Percentiles rank a stretch among this genome's conserved stretches.
phyloP scores from a whole-genome alignment of 768 basidiomycete genomes.

The Boletus pseudo-olivaceus region DNA sequence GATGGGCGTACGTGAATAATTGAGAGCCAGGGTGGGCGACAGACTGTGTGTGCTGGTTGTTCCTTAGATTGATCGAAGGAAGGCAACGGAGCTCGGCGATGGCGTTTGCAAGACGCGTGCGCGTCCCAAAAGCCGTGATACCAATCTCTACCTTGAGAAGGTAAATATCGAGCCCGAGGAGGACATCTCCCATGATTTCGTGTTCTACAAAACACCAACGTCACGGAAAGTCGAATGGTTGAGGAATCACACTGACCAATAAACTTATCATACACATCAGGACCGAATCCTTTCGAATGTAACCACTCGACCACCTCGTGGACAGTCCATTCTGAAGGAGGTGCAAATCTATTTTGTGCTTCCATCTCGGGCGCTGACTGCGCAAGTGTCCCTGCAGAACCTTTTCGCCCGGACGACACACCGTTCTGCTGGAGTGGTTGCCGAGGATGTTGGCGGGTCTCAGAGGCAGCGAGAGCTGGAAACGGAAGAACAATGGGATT shows the following conservation, averaged over 20 bases:
- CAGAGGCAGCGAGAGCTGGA: constrained; percentile 22
- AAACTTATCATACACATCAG: constrained; percentile 80
- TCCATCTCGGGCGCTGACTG: constrained; percentile 18
- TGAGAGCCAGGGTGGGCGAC: background rate
- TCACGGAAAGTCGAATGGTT: background rate
- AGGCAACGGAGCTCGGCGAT: constrained; percentile 82
- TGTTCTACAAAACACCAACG: constrained; percentile 59
- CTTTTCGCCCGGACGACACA: constrained; percentile 24
- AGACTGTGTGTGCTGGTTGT: constrained; percentile 33
- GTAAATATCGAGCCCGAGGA: constrained; percentile 88
- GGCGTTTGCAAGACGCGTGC: constrained; percentile 87
- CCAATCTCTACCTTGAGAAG: constrained; percentile 92
- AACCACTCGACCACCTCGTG: constrained; percentile 91
- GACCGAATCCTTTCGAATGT: constrained; percentile 78
- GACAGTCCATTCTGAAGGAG: constrained; percentile 77
- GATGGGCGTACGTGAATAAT: constrained; percentile 10
- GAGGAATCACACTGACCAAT: constrained; percentile 50
- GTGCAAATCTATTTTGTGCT: constrained; percentile 31
- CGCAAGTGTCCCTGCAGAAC: constrained; percentile 22
- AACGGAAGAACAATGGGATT: constrained; percentile 30
- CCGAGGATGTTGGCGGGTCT: constrained; percentile 19
- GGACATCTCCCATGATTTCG: constrained; percentile 98
- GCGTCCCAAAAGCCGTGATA: constrained; percentile 90
- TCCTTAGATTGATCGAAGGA: constrained; percentile 56
- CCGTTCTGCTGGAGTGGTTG: constrained; percentile 44